Evolutionary conservation across 768 basidiomycete species (phyloP).

Genomic region (Scleroderma bovista): DNA sequence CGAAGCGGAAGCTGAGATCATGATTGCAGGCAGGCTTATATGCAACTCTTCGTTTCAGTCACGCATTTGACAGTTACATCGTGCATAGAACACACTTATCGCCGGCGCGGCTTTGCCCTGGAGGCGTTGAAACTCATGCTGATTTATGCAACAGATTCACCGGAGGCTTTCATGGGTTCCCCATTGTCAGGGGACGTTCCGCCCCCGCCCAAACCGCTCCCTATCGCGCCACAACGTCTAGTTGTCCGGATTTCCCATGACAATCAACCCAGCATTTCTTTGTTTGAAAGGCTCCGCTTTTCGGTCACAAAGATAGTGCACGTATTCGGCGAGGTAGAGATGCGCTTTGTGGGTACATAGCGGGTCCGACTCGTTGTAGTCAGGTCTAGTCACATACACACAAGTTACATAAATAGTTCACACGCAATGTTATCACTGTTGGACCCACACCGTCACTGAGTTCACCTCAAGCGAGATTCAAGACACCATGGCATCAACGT

Average conservation of each 20-base stretch:
- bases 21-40: conserved; percentile 71
- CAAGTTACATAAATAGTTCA: too few relatives aligned
- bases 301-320: conserved; percentile 56
- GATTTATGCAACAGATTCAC: conserved; percentile 54
- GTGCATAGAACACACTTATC: conserved; percentile 52
- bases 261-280: conserved; percentile 61
- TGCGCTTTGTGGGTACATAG: conserved; percentile 46
- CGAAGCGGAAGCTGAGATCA: conserved; percentile 85
- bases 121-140: conserved; percentile 64
- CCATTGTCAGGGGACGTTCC: conserved; percentile 18
- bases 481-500: too few relatives aligned
- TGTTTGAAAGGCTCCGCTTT: conserved; percentile 81
- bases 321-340: conserved; percentile 81
- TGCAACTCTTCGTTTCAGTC: neutral
- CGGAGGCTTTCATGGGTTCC: conserved; percentile 13
- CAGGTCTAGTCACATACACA: too few relatives aligned
- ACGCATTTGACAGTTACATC: neutral
- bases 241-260: conserved; percentile 66
- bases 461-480: too few relatives aligned
- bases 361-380: neutral
- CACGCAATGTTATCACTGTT: too few relatives aligned
- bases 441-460: too few relatives aligned
- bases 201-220: conserved; percentile 34
- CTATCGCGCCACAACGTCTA: conserved; percentile 42
- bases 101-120: conserved; percentile 61